phyloP scores from a whole-genome alignment of 1,284 basidiomycete genomes.

The Phlebopus sp. region DNA sequence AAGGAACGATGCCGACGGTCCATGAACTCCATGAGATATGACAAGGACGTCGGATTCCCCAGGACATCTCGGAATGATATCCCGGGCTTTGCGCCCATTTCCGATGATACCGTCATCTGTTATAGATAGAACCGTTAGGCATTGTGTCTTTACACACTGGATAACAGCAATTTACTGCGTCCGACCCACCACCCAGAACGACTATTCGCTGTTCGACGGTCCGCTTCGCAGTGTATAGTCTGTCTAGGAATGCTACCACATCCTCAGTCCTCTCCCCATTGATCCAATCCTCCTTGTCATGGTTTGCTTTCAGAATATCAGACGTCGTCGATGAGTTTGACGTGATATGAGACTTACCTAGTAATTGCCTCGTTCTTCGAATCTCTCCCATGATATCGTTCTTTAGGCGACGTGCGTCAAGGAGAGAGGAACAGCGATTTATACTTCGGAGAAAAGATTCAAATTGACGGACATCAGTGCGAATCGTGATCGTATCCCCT shows the following conservation, averaged over 20 bases:
- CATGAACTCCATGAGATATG: conserved; percentile 98
- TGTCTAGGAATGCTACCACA: conserved; percentile 82
- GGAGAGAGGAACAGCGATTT: conserved; percentile 71
- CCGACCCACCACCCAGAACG: conserved; percentile 70
- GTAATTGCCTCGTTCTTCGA: conserved; percentile 65
- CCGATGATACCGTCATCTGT: conserved; percentile 37
- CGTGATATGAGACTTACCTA: conserved; percentile 45
- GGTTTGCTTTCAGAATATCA: conserved; percentile 53
- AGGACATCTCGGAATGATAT: conserved; percentile 73
- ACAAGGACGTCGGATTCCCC: conserved; percentile 83
- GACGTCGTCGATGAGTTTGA: conserved; percentile 1
- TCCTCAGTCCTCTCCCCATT: conserved; percentile 80
- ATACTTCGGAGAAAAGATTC: conserved; percentile 89
- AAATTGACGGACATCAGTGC: conserved; percentile 78
- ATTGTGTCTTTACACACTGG: neutral
- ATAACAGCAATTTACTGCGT: conserved; percentile 42
- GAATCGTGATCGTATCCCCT: conserved; percentile 71
- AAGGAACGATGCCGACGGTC: conserved; percentile 83
- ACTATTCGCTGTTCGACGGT: conserved; percentile 84
- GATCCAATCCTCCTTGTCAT: conserved; percentile 83
- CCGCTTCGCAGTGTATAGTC: conserved; percentile 84
- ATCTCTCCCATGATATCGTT: conserved; percentile 90
- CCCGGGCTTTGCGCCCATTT: conserved; percentile 40
- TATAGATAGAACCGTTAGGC: conserved; percentile 17
- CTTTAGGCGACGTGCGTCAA: conserved; percentile 87